These are phyloP conservation scores for Endoconidiophora laricicola DNA, from an alignment of 2,329 filamentous ascomycete genomes.

Conservation along the genomic window DNA sequence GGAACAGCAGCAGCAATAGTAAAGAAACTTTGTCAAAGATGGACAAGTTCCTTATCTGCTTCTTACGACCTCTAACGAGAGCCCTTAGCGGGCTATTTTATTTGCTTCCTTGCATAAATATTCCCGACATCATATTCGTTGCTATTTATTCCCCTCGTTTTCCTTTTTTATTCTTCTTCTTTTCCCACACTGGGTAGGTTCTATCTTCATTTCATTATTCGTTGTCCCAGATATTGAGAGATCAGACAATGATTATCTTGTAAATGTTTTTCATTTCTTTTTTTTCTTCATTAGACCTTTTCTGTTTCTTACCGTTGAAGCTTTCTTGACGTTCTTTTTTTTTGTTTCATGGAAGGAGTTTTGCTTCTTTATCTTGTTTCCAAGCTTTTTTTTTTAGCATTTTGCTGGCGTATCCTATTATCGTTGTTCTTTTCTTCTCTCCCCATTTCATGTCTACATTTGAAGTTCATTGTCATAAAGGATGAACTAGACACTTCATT, in stretches of 20 bases:
- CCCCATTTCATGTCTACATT: not conserved
- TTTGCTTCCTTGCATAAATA: too few relatives aligned
- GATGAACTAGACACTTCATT: not conserved
- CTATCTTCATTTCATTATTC: not conserved
- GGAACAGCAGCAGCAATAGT: not conserved
- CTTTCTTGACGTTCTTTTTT: not conserved
- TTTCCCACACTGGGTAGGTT: not conserved
- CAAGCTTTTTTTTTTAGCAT: slow-evolving; percentile 6
- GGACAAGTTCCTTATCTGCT: not conserved
- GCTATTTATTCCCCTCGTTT: not conserved
- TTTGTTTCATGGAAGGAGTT: not conserved
- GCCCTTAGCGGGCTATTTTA: too few relatives aligned
- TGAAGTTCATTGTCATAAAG: not conserved
- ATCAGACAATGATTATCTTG: not conserved
- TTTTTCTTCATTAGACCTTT: not conserved
- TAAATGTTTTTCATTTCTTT: not conserved
- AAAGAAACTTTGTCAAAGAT: not conserved
- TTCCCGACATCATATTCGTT: not conserved
- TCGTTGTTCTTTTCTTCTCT: slow-evolving; percentile 1
- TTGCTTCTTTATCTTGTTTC: not conserved
- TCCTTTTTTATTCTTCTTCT: not conserved
- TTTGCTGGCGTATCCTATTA: slow-evolving; percentile 6
- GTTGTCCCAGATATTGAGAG: too few relatives aligned
- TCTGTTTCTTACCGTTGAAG: not conserved
- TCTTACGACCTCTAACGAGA: not conserved